Base-by-base conservation (phyloP, 2,329 filamentous ascomycete genomes). In the Trichophyton verrucosum region DNA sequence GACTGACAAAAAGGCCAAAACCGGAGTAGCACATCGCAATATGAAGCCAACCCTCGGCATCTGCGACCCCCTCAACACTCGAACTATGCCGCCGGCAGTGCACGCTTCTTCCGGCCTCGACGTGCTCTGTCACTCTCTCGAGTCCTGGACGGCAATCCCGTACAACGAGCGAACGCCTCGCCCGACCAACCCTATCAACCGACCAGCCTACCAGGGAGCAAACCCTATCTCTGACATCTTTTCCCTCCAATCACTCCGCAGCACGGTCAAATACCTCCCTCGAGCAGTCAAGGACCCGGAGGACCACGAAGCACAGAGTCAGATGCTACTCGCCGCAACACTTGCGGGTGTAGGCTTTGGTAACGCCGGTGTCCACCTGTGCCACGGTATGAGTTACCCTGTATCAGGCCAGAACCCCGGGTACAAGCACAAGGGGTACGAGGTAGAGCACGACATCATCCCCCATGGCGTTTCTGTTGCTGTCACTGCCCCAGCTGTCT, bases 211-310 rank as follows among this genome's bases (percentile, higher is more conserved):
- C 71, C 94, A 99, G 74, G 94, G 94, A 46, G 91, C 94, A 5
- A 99, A 99, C 72, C 94, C 94, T 1, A 99, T 99, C 68, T 95
- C 89, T 49, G 94, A 99, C 72, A 92, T 99, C 66, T 99, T 99
- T 78, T 95, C 89, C 2, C 80, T 99, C 20, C 86, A 89, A 67
- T 91, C 94, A 0, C 81, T 99, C 4, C 81, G 83, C 33, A 83
- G 83, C 67, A 96, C 91, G 0, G 85, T 96, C 65, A 91, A 96
- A 75, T 99, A 96, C 70, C 85, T 99, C 0, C 94, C 92, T 0
- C 84, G 92, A 61, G 87, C 91, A 0, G 88, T 95, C 2, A 85
- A 81, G 61, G 88, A 97, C 68, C 91, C 92, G 0, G 91, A 96
- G 38, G 94, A 99, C 72, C 80, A 83, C 63, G 94, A 97, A 73